Base-by-base conservation (phyloP, 2,329 filamentous ascomycete species). In the Alternaria panax region DNA sequence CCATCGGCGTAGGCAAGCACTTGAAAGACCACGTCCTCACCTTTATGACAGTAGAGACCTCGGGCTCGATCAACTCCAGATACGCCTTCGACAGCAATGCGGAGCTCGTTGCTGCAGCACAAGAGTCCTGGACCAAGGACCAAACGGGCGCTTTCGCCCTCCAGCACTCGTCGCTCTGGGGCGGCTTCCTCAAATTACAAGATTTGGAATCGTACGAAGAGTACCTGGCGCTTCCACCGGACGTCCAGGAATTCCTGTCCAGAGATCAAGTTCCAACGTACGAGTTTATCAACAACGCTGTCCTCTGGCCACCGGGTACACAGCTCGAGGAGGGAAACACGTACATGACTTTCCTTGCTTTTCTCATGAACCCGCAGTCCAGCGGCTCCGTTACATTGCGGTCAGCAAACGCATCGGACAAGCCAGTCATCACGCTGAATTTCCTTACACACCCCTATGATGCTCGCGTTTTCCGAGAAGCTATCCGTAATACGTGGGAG, bases 401-500 rank as follows among this genome's bases (percentile, higher is more conserved):
- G 47, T 87, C 85, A 0, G 71, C 83, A 0, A 80, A 88, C 57
- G 83, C 85, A 0, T 66, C 74, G 1, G 82, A 79, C 2, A 83
- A 85, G 7, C 81, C 87, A 0, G 68, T 78, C 2, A 84, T 87
- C 67, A 80, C 88, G 62, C 82, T 86, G 0, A 83, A 81, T 25
- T 85, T 83, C 69, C 75, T 87, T 1, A 75, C 76, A 0, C 80
- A 86, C 47, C 82, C 84, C 0, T 89, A 84, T 67, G 87, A 90
- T 64, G 79, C 80, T 2, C 66, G 70, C 9, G 57, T 71, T 11
- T 64, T 75, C 56, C 62, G 69, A 43, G 72, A 76, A 54, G 63
- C 66, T 3, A 66, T 76, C 25, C 70, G 80, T 0, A 81, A 82
- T 6, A 77, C 74, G 40, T 78, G 76, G 58, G 78, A 72, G 24